phyloP scores from a whole-genome alignment of 2,329 filamentous ascomycete species.

The Cladosporium oxysporum region DNA sequence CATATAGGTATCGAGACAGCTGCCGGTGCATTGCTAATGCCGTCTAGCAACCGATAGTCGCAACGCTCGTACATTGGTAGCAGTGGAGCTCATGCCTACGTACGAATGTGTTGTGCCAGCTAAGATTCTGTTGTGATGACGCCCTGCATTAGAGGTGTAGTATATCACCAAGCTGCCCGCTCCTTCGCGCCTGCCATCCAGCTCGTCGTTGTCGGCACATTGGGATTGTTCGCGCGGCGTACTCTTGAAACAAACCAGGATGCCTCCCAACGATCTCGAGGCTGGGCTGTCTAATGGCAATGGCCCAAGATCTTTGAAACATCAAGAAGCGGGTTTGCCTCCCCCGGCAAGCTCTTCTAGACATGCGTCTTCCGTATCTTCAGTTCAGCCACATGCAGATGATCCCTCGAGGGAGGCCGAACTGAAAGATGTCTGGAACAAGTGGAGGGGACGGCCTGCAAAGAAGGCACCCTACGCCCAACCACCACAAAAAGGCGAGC shows the following conservation, averaged over 20 bases:
- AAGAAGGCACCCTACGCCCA: background rate
- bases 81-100: background rate
- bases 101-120: background rate
- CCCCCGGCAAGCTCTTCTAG: background rate
- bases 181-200: background rate
- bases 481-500: slow-evolving; percentile 6
- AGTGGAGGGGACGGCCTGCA: background rate
- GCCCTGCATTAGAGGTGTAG: background rate
- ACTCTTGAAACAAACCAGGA: background rate
- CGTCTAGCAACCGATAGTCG: slow-evolving; percentile 15
- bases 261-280: background rate
- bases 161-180: background rate
- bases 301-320: background rate
- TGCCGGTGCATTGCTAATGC: background rate
- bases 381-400: background rate
- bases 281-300: background rate
- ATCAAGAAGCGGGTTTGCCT: slow-evolving; percentile 3
- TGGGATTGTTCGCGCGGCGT: no score
- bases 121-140: background rate
- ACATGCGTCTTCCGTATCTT: background rate
- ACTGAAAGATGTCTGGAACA: slow-evolving; percentile 13
- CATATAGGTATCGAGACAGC: background rate
- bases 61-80: slow-evolving; percentile 12
- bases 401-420: background rate
- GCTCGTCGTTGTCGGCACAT: background rate